phyloP scores from a whole-genome alignment of 164 flowering plant species.

The Warburgia ugandensis region DNA sequence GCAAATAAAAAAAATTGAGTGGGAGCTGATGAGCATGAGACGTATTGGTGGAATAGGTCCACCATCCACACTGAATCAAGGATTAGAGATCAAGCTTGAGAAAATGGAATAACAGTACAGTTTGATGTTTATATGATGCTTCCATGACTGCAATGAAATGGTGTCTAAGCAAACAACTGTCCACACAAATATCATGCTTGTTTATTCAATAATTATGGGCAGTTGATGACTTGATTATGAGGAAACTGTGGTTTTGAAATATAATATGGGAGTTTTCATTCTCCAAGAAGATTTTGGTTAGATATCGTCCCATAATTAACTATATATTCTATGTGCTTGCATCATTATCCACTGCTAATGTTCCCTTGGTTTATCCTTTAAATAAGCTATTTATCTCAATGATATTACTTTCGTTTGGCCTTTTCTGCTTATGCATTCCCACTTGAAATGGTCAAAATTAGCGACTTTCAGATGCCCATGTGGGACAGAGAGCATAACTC shows the following conservation, averaged over 20 bases:
- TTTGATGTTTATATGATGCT: slow-evolving; percentile 5
- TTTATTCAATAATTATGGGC: slow-evolving; percentile 18
- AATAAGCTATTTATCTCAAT: not conserved
- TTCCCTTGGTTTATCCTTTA: slow-evolving; percentile 29
- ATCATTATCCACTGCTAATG: slow-evolving; percentile 57
- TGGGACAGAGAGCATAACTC: no score
- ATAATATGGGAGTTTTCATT: slow-evolving; percentile 28
- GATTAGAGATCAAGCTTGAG: no score
- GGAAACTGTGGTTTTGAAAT: slow-evolving; percentile 32
- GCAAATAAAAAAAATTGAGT: no score
- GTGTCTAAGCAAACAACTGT: slow-evolving; percentile 2
- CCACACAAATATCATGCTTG: slow-evolving; percentile 27
- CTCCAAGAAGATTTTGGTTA: slow-evolving; percentile 62
- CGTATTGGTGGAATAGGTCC: no score
- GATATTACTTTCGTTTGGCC: no score
- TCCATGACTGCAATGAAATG: not conserved
- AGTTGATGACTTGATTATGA: slow-evolving; percentile 35
- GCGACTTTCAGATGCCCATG: no score
- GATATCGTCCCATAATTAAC: slow-evolving; percentile 53
- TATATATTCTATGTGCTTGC: slow-evolving; percentile 58
- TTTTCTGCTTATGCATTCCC: no score
- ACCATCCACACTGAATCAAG: no score
- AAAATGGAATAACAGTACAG: no score
- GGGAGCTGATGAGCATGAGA: no score
- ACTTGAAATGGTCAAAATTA: no score